A percentile compares a stretch with the other conserved stretches of the same genome.
These are phyloP conservation scores for Malus orientalis DNA, from an alignment of 306 rosid genomes.

Conservation along the genomic window DNA sequence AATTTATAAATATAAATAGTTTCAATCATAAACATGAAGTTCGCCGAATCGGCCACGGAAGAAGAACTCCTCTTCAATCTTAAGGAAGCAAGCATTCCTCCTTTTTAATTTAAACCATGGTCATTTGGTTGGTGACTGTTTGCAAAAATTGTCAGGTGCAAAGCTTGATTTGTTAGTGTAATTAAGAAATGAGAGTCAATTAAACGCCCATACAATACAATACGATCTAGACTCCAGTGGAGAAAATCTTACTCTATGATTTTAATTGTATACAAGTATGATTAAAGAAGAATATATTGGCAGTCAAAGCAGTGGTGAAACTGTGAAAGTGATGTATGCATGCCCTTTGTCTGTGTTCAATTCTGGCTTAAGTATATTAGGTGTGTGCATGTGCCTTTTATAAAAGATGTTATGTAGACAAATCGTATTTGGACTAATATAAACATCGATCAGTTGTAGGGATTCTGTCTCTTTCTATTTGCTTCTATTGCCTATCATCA, in stretches of 20 bases:
- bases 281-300: background rate
- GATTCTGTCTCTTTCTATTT: background rate
- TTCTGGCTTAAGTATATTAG: background rate
- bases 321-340: background rate
- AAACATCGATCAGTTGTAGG: background rate
- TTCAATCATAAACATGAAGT: no score
- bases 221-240: background rate
- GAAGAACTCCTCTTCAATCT: no score
- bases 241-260: background rate
- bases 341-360: background rate
- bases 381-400: background rate
- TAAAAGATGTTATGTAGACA: background rate
- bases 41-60: no score
- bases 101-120: background rate
- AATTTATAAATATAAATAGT: no score
- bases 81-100: background rate
- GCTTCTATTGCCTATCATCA: background rate
- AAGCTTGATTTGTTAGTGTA: background rate
- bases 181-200: background rate
- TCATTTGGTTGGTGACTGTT: background rate
- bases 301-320: slow-evolving; percentile 1
- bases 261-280: background rate
- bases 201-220: background rate
- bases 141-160: background rate
- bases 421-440: background rate